phyloP scores from a whole-genome alignment of 1,284 basidiomycete genomes.

The Cerrena zonata region DNA sequence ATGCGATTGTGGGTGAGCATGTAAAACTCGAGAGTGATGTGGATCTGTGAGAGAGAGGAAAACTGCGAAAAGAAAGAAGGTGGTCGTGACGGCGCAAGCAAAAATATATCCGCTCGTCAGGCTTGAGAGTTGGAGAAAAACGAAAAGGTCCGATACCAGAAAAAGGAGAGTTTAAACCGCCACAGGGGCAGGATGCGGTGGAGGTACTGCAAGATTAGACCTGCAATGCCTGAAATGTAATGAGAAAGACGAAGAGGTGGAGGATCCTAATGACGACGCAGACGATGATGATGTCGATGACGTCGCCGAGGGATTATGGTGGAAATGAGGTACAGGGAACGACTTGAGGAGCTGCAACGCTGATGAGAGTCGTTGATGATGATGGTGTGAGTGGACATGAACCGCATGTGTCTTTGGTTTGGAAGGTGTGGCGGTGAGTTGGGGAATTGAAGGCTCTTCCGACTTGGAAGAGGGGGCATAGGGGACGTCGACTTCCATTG shows the following conservation, averaged over 20 bases:
- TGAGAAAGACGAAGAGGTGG: conserved; percentile 17
- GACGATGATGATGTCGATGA: background rate
- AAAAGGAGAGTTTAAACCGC: background rate
- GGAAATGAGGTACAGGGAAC: conserved; percentile 28
- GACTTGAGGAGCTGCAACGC: conserved; percentile 25
- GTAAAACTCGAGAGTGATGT: no score
- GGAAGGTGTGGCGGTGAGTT: background rate
- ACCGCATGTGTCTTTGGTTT: conserved; percentile 6
- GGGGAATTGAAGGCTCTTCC: background rate
- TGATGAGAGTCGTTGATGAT: conserved; percentile 16
- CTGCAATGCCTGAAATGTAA: background rate
- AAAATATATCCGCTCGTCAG: background rate
- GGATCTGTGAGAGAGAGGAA: no score
- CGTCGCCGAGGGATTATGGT: conserved; percentile 2
- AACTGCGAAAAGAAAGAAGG: background rate
- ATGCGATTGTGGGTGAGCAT: no score
- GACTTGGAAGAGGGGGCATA: conserved; percentile 5
- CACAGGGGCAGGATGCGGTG: conserved; percentile 1
- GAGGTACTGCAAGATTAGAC: background rate
- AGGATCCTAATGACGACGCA: background rate
- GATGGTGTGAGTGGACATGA: background rate
- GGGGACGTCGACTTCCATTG: conserved; percentile 11
- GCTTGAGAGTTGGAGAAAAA: background rate
- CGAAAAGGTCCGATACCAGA: background rate
- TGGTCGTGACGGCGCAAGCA: conserved; percentile 15